phyloP scores from a whole-genome alignment of 208 protist genomes.

The Vickermania ingenoplastis region DNA sequence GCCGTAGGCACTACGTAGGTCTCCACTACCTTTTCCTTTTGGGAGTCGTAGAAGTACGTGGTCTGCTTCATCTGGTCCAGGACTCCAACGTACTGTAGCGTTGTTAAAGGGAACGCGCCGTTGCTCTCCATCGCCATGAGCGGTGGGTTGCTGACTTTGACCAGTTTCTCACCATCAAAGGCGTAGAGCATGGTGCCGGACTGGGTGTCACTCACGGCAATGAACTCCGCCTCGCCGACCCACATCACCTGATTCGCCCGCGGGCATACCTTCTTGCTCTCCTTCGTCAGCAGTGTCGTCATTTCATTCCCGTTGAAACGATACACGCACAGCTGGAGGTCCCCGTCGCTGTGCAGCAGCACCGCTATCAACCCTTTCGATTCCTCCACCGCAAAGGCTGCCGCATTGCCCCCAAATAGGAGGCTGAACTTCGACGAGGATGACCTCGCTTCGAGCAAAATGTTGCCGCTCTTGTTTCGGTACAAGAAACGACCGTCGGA shows the following conservation, averaged over 20 bases:
- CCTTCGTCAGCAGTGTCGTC: slow-evolving; percentile 37
- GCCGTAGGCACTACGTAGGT: slow-evolving; percentile 24
- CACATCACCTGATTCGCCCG: slow-evolving; percentile 31
- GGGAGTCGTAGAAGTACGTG: slow-evolving; percentile 49
- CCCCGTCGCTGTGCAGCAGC: slow-evolving; percentile 7
- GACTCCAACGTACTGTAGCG: slow-evolving; percentile 21
- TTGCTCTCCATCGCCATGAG: slow-evolving; percentile 22
- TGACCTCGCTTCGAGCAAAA: background rate
- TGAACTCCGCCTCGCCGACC: slow-evolving; percentile 16
- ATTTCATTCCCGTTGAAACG: slow-evolving; percentile 25
- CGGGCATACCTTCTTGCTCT: slow-evolving; percentile 7
- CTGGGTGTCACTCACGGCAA: background rate
- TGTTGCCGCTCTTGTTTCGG: slow-evolving; percentile 6
- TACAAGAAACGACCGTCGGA: slow-evolving; percentile 20
- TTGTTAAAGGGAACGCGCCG: slow-evolving; percentile 18
- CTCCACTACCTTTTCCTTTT: slow-evolving; percentile 26
- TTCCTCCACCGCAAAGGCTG: slow-evolving; percentile 19
- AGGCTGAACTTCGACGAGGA: slow-evolving; percentile 7
- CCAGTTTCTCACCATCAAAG: slow-evolving; percentile 4
- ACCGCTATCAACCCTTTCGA: slow-evolving; percentile 18
- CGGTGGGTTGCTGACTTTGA: slow-evolving; percentile 10
- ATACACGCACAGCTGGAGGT: slow-evolving; percentile 25
- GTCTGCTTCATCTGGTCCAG: slow-evolving; percentile 10
- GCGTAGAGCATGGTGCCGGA: background rate
- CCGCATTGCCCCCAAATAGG: slow-evolving; percentile 26